phyloP scores from a whole-genome alignment of 139 green algal genomes.

The Haematococcus lacustris region DNA sequence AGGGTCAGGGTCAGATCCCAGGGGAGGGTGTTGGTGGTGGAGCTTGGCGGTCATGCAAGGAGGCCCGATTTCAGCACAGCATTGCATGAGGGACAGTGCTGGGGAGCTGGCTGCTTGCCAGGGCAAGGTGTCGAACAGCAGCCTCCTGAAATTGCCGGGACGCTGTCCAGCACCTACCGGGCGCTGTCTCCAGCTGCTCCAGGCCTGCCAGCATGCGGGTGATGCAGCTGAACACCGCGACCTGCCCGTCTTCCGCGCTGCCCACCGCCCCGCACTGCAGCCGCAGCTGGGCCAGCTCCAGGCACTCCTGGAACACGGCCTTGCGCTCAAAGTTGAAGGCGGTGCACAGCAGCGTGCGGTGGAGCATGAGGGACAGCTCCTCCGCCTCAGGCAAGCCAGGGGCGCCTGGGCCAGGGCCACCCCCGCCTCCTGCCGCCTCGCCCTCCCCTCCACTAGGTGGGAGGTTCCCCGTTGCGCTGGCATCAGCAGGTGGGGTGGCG shows the following conservation, averaged over 20 bases:
- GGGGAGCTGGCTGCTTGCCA: no score
- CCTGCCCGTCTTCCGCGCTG: background rate
- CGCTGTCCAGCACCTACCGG: slow-evolving; percentile 9
- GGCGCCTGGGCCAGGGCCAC: no score
- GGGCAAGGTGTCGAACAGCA: no score
- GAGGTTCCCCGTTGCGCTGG: no score
- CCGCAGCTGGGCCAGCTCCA: slow-evolving; percentile 17
- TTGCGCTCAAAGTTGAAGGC: slow-evolving; percentile 36
- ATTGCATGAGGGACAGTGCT: no score
- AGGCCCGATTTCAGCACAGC: no score
- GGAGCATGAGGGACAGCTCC: slow-evolving; percentile 12
- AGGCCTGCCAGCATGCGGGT: slow-evolving; percentile 13
- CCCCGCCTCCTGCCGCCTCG: no score
- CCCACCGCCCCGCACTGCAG: background rate
- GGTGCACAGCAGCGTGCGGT: slow-evolving; percentile 32
- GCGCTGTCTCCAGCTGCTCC: slow-evolving; percentile 8
- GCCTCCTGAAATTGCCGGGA: no score
- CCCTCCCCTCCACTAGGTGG: no score
- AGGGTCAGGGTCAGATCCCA: no score
- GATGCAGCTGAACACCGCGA: background rate
- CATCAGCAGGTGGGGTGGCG: background rate
- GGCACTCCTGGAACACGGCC: slow-evolving; percentile 20
- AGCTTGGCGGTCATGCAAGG: no score
- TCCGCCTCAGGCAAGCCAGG: slow-evolving; percentile 7
- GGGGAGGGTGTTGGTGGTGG: no score